Base-by-base conservation (phyloP, 1,284 basidiomycete genomes). In the Papiliotrema laurentii region DNA sequence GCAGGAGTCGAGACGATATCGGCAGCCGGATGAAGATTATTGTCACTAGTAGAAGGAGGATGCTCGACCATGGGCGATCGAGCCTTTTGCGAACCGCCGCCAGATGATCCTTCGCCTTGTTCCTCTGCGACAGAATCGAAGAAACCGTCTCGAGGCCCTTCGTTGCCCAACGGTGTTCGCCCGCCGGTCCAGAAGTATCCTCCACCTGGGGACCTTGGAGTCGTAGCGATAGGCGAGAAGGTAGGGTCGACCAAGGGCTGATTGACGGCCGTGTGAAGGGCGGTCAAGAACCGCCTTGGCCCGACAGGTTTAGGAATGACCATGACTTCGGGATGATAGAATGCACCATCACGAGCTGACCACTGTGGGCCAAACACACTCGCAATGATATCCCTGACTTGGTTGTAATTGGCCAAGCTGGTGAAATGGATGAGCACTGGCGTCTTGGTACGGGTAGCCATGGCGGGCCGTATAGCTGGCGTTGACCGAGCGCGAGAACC, bases 261-360 rank as follows among this genome's bases (percentile, higher is more conserved):
- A 13, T 81, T 85, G 41, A 89, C 78, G 2, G 89, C 87, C 3
- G 88, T 94, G 66, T 92, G 86, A 16, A 97, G 75, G 10, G 91
- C 86, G 5, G 90, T 92, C 53, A 97, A 75, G 58, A 96, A 84
- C 9, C 92, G 82, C 30, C 92, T 82, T 1, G 92, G 92, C 3
- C 93, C 93, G 9, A 88, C 90, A 5, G 92, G 92, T 72, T 97
- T 97, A 4, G 90, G 92, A 25, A 97, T 85, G 56, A 97, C 89
- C 77, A 96, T 87, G 25, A 94, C 82, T 60, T 97, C 92, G 0
- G 91, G 85, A 3, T 80, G 60, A 21, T 54, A 62, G 55, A 49
- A 73, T 1, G 62, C 56, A 5, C 60, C 52, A 4, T 50, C 49
- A 4, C 49, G 43, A 0, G 50, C 50, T 2, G 56, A 36, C 48